phyloP scores from a whole-genome alignment of 2,329 filamentous ascomycete species.

The Pseudopyricularia javanii region DNA sequence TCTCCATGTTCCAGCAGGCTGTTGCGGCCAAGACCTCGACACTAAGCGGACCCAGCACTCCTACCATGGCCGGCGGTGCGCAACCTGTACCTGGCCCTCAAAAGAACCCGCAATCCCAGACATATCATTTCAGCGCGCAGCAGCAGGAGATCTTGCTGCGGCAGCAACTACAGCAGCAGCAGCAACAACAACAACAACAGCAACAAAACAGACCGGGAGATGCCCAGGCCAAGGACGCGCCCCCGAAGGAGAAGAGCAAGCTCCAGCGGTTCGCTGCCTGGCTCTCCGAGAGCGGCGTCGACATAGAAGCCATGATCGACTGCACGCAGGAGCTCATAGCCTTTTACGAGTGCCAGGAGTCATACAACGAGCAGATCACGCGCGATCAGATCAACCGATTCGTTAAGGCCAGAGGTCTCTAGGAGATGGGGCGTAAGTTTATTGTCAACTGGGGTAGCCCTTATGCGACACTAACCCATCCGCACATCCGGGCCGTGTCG shows the following conservation, averaged over 20 bases:
- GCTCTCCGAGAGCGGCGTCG: slow-evolving; percentile 75
- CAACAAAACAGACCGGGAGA: slow-evolving; percentile 9
- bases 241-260: slow-evolving; percentile 28
- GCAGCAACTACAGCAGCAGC: slow-evolving; percentile 3
- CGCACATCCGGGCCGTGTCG: no score
- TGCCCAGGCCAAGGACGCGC: slow-evolving; percentile 10
- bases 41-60: slow-evolving; percentile 5
- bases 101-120: not conserved
- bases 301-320: slow-evolving; percentile 76
- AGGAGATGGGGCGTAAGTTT: slow-evolving; percentile 11
- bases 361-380: slow-evolving; percentile 47
- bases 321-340: slow-evolving; percentile 86
- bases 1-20: slow-evolving; percentile 1
- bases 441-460: no score
- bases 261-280: slow-evolving; percentile 59
- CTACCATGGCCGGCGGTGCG: slow-evolving; percentile 16
- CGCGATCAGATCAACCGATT: slow-evolving; percentile 46
- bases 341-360: slow-evolving; percentile 62
- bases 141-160: slow-evolving; percentile 10
- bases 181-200: slow-evolving; percentile 4
- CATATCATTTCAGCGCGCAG: not conserved
- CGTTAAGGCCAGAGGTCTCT: slow-evolving; percentile 43
- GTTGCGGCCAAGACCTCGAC: not conserved
- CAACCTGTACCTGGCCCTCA: slow-evolving; percentile 12
- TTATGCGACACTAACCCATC: no score